Conservation (phyloP, 179 eudicot species). For the Dionaea muscipula region DNA sequence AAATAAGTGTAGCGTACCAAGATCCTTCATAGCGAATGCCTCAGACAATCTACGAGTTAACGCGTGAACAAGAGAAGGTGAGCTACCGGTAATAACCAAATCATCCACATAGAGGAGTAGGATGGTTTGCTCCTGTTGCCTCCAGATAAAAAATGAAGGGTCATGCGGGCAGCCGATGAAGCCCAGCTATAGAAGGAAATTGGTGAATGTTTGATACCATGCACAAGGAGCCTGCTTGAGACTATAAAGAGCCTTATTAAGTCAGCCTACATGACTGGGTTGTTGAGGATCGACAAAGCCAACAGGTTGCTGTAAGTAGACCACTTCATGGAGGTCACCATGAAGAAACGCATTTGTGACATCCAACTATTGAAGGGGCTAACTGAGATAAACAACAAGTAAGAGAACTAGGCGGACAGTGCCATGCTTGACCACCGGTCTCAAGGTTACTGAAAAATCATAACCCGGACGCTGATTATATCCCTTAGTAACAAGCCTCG, state of each 20-base stretch:
- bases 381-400: not conserved
- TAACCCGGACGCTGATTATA: not conserved
- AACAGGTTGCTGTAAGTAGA: not conserved
- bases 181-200: not conserved
- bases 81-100: not conserved
- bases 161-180: not conserved
- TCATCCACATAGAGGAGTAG: constrained; percentile 5
- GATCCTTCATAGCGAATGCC: too few relatives aligned
- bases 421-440: not conserved
- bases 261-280: not conserved
- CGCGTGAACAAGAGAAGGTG: too few relatives aligned
- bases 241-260: constrained; percentile 1
- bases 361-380: not conserved
- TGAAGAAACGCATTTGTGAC: not conserved
- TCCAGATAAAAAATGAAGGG: not conserved
- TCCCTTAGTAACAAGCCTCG: not conserved
- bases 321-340: not conserved
- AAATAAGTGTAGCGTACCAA: too few relatives aligned
- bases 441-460: constrained; percentile 4
- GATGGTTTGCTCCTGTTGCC: not conserved
- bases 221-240: not conserved
- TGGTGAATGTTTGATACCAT: not conserved
- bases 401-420: not conserved
- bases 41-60: too few relatives aligned
- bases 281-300: not conserved